These are phyloP conservation scores for Lasiosphaeria hispida DNA, from an alignment of 495 filamentous ascomycete genomes.

Conservation along the genomic window DNA sequence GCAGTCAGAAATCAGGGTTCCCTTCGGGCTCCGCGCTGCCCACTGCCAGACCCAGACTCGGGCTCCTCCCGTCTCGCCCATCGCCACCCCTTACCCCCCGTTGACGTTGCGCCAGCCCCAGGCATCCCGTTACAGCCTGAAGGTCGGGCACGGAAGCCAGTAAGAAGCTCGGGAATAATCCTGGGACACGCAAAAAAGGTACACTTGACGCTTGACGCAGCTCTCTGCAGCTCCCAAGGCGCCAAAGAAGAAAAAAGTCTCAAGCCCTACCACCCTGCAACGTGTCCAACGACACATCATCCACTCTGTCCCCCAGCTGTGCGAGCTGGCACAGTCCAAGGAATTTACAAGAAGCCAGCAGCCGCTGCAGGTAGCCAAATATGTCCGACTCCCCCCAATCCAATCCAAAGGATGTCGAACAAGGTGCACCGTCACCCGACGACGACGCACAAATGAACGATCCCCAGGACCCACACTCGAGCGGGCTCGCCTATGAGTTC, in stretches of 20 bases:
- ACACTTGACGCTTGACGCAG: slow-evolving; percentile 42
- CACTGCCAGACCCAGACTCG: slow-evolving; percentile 21
- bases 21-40: slow-evolving; percentile 24
- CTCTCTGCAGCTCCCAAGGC: slow-evolving; percentile 47
- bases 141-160: slow-evolving; percentile 43
- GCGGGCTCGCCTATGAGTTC: slow-evolving; percentile 76
- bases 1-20: slow-evolving; percentile 17
- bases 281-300: slow-evolving; percentile 57
- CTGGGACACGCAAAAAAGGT: slow-evolving; percentile 39
- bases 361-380: slow-evolving; percentile 68
- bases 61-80: slow-evolving; percentile 23
- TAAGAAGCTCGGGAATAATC: slow-evolving; percentile 32
- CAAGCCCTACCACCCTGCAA: slow-evolving; percentile 52
- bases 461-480: slow-evolving; percentile 57
- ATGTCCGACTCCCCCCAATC: slow-evolving; percentile 96
- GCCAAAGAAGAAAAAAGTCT: slow-evolving; percentile 36
- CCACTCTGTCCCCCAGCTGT: slow-evolving; percentile 46
- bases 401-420: slow-evolving; percentile 92
- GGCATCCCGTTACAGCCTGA: slow-evolving; percentile 49
- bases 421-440: slow-evolving; percentile 89
- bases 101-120: slow-evolving; percentile 28
- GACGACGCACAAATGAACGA: slow-evolving; percentile 67
- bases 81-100: slow-evolving; percentile 20
- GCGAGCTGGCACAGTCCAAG: slow-evolving; percentile 52
- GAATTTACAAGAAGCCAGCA: slow-evolving; percentile 57